phyloP scores from a whole-genome alignment of 352 stramenopile genomes.

The Pythium rhizo-oryzae region DNA sequence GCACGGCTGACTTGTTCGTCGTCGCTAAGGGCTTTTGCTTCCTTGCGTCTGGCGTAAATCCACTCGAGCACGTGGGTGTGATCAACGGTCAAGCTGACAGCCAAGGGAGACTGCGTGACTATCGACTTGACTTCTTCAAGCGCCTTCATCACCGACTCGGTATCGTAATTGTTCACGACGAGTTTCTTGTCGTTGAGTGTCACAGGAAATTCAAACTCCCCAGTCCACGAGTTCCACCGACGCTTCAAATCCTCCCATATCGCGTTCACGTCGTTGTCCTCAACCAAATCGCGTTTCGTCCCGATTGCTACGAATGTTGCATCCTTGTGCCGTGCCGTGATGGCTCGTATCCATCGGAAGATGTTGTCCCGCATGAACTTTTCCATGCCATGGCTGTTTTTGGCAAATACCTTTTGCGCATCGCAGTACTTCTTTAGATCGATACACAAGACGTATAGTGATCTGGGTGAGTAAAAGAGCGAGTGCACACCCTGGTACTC shows the following conservation, averaged over 20 bases:
- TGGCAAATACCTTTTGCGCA: slow-evolving; percentile 1
- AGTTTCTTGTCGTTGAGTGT: slow-evolving; percentile 4
- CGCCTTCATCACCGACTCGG: slow-evolving; percentile 8
- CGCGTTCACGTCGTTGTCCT: slow-evolving; percentile 1
- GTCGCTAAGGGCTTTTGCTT: slow-evolving; percentile 4
- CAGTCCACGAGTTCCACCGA: background rate
- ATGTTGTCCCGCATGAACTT: slow-evolving; percentile 21
- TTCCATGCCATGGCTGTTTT: slow-evolving; percentile 14
- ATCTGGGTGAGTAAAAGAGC: slow-evolving; percentile 14
- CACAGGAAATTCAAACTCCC: too few relatives aligned
- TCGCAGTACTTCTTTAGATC: slow-evolving; percentile 19
- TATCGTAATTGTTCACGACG: slow-evolving; percentile 13
- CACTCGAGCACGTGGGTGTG: slow-evolving; percentile 15
- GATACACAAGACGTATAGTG: slow-evolving; percentile 20
- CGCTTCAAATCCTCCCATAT: slow-evolving; percentile 17
- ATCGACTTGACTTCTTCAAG: slow-evolving; percentile 9
- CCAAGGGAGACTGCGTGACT: background rate
- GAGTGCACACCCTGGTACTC: slow-evolving; percentile 20
- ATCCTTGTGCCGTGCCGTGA: slow-evolving; percentile 5
- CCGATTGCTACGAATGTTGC: slow-evolving; percentile 10
- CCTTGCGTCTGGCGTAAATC: slow-evolving; percentile 1
- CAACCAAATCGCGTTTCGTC: slow-evolving; percentile 11
- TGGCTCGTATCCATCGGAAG: slow-evolving; percentile 10
- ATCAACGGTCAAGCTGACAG: slow-evolving; percentile 6
- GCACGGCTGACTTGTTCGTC: slow-evolving; percentile 2